phyloP scores from a whole-genome alignment of 2,329 filamentous ascomycete species.

The Sordariomycetes sp. region DNA sequence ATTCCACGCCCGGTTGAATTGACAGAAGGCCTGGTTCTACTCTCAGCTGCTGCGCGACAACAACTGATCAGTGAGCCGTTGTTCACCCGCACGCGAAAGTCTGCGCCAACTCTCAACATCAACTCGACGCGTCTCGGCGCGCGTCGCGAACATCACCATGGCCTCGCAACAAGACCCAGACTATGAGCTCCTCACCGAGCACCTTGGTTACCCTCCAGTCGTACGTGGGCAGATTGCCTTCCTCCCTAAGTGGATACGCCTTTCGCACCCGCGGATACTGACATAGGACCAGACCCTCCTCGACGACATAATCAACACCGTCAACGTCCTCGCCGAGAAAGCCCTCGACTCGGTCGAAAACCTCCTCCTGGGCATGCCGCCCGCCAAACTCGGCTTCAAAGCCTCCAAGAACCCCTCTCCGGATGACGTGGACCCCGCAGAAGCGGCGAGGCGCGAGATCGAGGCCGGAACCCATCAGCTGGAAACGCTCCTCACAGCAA shows the following conservation, averaged over 20 bases:
- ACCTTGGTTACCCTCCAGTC: constrained; percentile 88
- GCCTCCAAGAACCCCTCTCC: constrained; percentile 23
- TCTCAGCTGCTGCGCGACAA: no score
- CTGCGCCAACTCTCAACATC: neutral
- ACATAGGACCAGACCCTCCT: constrained; percentile 61
- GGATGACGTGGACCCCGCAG: no score
- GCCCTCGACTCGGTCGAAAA: constrained; percentile 82
- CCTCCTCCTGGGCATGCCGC: constrained; percentile 65
- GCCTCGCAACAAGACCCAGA: constrained; percentile 31
- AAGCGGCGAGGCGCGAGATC: constrained; percentile 56
- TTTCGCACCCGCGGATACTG: constrained; percentile 5
- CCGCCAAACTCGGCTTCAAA: constrained; percentile 76
- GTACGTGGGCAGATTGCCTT: constrained; percentile 56
- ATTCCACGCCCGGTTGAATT: no score
- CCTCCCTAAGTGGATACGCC: constrained; percentile 3
- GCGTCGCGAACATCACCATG: constrained; percentile 13
- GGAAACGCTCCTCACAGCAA: constrained; percentile 71
- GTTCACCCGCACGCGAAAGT: no score
- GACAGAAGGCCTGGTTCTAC: no score
- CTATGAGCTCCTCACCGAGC: constrained; percentile 77
- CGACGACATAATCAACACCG: constrained; percentile 95
- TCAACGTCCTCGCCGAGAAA: constrained; percentile 88
- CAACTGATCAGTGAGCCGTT: no score
- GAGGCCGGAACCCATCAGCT: constrained; percentile 81
- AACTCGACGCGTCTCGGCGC: constrained; percentile 1